Percentiles rank a stretch among this genome's conserved stretches.
Conservation (phyloP, 208 protist species). For the Crithidia expoeki region DNA sequence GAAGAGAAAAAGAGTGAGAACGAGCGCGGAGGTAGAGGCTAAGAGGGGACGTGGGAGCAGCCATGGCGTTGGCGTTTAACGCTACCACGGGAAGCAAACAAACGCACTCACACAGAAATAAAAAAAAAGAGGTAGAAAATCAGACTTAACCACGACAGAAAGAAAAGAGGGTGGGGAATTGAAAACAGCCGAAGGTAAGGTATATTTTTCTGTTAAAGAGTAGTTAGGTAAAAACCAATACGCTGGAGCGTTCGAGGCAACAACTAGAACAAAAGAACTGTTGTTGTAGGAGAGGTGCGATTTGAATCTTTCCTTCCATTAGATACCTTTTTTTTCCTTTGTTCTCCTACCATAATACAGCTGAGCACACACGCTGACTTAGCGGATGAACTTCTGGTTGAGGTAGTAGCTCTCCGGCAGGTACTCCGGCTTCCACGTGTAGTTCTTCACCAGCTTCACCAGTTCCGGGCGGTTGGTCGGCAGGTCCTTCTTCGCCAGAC, state of each 20-base stretch:
- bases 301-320: too few relatives aligned
- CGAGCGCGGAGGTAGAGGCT: too few relatives aligned
- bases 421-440: slow-evolving; percentile 71
- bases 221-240: slow-evolving; percentile 11
- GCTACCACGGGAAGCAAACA: neutral
- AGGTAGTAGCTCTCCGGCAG: slow-evolving; percentile 67
- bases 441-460: slow-evolving; percentile 45
- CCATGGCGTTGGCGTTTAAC: too few relatives aligned
- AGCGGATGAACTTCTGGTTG: slow-evolving; percentile 43
- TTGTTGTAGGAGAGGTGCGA: too few relatives aligned
- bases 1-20: too few relatives aligned
- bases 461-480: slow-evolving; percentile 53
- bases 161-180: slow-evolving; percentile 4
- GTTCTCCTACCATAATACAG: too few relatives aligned
- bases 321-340: neutral
- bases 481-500: slow-evolving; percentile 50
- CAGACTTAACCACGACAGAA: slow-evolving; percentile 8
- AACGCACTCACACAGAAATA: slow-evolving; percentile 5
- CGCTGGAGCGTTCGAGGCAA: too few relatives aligned
- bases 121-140: slow-evolving; percentile 6
- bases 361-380: neutral
- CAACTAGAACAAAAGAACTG: slow-evolving; percentile 8
- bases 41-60: too few relatives aligned
- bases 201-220: slow-evolving; percentile 11
- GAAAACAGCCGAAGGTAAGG: too few relatives aligned